Evolutionary conservation across 768 basidiomycete genomes (phyloP).

Genomic region (Fistulinella prunicolor): DNA sequence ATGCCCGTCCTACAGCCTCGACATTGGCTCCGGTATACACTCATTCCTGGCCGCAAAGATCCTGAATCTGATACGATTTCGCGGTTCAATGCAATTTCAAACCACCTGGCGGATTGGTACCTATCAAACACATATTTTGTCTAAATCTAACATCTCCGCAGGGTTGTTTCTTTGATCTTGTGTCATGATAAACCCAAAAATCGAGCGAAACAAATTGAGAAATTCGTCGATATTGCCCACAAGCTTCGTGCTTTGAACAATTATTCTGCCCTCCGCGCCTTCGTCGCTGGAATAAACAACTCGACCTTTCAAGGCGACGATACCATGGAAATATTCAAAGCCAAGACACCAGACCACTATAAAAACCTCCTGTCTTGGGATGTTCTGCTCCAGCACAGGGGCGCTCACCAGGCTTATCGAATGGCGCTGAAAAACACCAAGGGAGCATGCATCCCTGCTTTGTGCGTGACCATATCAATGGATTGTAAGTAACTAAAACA

Average conservation of each 20-base stretch:
- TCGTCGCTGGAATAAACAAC: constrained; percentile 90
- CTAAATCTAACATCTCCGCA: constrained; percentile 30
- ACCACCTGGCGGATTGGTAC: constrained; percentile 82
- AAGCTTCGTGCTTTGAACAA: constrained; percentile 83
- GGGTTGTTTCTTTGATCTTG: constrained; percentile 89
- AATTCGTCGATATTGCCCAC: constrained; percentile 81
- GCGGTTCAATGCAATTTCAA: constrained; percentile 71
- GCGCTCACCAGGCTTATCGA: constrained; percentile 89
- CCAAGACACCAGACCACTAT: constrained; percentile 61
- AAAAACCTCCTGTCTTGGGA: constrained; percentile 84
- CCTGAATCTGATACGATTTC: constrained; percentile 66
- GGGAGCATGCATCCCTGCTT: constrained; percentile 82
- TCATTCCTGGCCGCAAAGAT: constrained; percentile 64
- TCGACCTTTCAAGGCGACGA: constrained; percentile 75
- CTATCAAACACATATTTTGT: constrained; percentile 14
- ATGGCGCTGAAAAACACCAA: constrained; percentile 83
- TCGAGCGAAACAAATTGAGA: constrained; percentile 82
- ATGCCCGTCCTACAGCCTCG: constrained; percentile 55
- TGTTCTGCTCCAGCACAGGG: constrained; percentile 74
- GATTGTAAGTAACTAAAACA: constrained; percentile 6
- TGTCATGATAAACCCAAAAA: constrained; percentile 76
- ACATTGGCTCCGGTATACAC: constrained; percentile 81
- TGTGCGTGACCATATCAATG: constrained; percentile 44
- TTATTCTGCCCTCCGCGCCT: constrained; percentile 88
- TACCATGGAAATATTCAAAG: constrained; percentile 71